A percentile compares a stretch with the other conserved stretches of the same genome.
These are phyloP conservation scores for Penicillium desertorum DNA, from an alignment of 495 filamentous ascomycete genomes.

Conservation along the genomic window DNA sequence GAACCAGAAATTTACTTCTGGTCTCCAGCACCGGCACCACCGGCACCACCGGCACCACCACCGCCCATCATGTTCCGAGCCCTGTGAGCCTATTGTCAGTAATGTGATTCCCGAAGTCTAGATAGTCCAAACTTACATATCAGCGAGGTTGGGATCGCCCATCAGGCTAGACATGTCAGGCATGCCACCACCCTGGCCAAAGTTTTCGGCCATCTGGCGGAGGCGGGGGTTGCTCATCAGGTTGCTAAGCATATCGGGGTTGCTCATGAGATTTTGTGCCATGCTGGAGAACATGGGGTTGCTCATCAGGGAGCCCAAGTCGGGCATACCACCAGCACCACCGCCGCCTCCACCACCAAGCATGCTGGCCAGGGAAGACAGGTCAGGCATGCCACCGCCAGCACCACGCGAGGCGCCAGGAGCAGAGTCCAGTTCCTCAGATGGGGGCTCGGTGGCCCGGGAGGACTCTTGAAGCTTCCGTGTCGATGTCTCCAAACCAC, in stretches of 20 bases:
- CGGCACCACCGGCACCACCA: constrained; percentile 42
- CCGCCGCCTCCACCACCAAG: constrained; percentile 60
- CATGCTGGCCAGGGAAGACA: constrained; percentile 69
- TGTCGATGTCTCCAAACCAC: constrained; percentile 88
- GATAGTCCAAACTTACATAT: constrained; percentile 68
- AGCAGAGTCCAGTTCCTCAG: constrained; percentile 50
- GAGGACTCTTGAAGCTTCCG: constrained; percentile 70
- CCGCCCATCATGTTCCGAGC: constrained; percentile 78
- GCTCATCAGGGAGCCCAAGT: constrained; percentile 81
- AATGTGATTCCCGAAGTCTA: neutral
- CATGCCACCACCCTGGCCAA: constrained; percentile 67
- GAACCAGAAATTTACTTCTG: constrained; percentile 14
- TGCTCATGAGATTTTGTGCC: constrained; percentile 95
- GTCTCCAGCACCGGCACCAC: constrained; percentile 39
- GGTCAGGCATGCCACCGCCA: constrained; percentile 77
- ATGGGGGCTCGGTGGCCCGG: constrained; percentile 49
- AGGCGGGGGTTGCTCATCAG: constrained; percentile 93
- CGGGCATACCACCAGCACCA: constrained; percentile 79
- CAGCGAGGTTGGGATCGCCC: constrained; percentile 85
- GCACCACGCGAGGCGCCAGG: constrained; percentile 48
- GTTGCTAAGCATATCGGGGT: constrained; percentile 84
- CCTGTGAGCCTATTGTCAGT: constrained; percentile 44
- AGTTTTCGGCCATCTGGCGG: constrained; percentile 67
- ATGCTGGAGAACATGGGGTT: constrained; percentile 97
- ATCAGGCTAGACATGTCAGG: constrained; percentile 78